These are phyloP conservation scores for Tardiomyces blankii DNA, from an alignment of 1,139 yeast genomes.

Conservation along the genomic window DNA sequence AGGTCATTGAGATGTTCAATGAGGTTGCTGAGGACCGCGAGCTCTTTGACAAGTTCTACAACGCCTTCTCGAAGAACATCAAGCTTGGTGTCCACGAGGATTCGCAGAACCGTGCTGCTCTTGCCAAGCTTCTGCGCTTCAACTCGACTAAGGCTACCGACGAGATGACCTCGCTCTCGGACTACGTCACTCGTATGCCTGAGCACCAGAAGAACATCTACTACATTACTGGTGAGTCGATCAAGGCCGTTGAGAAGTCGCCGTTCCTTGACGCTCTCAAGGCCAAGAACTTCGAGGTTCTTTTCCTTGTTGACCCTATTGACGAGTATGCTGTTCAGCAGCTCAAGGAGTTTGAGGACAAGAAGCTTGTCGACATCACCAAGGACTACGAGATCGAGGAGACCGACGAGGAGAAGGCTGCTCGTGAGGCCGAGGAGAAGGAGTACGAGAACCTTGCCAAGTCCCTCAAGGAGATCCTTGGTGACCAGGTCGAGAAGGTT, in stretches of 20 bases:
- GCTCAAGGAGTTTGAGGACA: constrained; percentile 98
- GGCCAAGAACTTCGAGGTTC: constrained; percentile 97
- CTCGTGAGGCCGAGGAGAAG: constrained; percentile 86
- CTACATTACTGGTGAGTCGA: constrained; percentile 97
- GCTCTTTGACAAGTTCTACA: constrained; percentile 97
- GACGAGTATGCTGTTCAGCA: constrained; percentile 99
- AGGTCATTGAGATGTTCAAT: constrained; percentile 95
- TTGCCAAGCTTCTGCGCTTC: constrained; percentile 95
- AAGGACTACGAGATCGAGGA: constrained; percentile 99
- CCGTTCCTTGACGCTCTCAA: constrained; percentile 99
- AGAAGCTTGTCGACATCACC: constrained; percentile 96
- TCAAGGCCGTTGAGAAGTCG: constrained; percentile 96
- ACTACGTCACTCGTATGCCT: constrained; percentile 98
- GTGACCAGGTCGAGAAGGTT: constrained; percentile 99
- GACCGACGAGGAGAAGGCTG: constrained; percentile 93
- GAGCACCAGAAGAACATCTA: constrained; percentile 99
- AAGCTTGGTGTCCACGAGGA: constrained; percentile 99
- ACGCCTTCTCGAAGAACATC: constrained; percentile 96
- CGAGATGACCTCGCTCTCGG: constrained; percentile 89
- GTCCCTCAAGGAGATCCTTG: constrained; percentile 93
- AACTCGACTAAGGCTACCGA: constrained; percentile 93
- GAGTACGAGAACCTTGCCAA: constrained; percentile 90
- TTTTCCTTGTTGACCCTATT: constrained; percentile 97
- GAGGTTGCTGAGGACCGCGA: constrained; percentile 99
- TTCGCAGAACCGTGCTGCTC: constrained; percentile 90